Conservation (phyloP, 1,284 basidiomycete species). For the Tausonia pullulans region DNA sequence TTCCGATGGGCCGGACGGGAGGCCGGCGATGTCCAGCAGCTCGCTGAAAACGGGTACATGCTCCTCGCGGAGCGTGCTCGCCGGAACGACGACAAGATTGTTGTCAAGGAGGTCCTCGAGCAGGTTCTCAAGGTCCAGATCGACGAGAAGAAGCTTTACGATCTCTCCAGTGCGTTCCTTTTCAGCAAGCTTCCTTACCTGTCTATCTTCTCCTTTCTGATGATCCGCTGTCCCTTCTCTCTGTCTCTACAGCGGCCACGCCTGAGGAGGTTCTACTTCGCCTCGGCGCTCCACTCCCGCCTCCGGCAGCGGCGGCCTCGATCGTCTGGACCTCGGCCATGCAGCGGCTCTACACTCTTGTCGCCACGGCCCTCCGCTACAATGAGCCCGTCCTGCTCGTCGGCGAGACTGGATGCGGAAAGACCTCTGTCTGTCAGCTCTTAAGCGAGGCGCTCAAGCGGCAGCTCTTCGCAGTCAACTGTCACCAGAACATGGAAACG, state of each 20-base stretch:
- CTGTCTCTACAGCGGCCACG: not conserved
- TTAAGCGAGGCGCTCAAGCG: conserved; percentile 59
- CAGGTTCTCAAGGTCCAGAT: conserved; percentile 79
- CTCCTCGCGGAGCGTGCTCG: conserved; percentile 85
- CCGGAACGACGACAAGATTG: conserved; percentile 68
- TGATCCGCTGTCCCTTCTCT: not conserved
- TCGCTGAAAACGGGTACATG: conserved; percentile 97
- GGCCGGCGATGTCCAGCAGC: conserved; percentile 76
- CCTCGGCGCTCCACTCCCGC: conserved; percentile 45
- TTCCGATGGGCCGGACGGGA: conserved; percentile 94
- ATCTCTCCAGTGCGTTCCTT: conserved; percentile 39
- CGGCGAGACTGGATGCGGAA: conserved; percentile 94
- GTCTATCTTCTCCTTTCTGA: not conserved
- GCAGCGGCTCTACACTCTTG: conserved; percentile 76
- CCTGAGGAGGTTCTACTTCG: conserved; percentile 6
- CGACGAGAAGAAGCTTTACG: conserved; percentile 58
- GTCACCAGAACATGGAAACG: conserved; percentile 99
- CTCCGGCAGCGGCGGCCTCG: conserved; percentile 20
- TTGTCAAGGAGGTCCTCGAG: conserved; percentile 89
- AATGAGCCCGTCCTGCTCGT: conserved; percentile 96
- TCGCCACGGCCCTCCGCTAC: conserved; percentile 70
- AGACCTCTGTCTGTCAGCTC: conserved; percentile 92
- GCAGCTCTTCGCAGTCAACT: conserved; percentile 69
- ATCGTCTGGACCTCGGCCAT: conserved; percentile 90
- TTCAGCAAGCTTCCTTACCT: not conserved